Evolutionary conservation across 2,329 filamentous ascomycete genomes (phyloP).

Genomic region (Emydomyces testavorans): DNA sequence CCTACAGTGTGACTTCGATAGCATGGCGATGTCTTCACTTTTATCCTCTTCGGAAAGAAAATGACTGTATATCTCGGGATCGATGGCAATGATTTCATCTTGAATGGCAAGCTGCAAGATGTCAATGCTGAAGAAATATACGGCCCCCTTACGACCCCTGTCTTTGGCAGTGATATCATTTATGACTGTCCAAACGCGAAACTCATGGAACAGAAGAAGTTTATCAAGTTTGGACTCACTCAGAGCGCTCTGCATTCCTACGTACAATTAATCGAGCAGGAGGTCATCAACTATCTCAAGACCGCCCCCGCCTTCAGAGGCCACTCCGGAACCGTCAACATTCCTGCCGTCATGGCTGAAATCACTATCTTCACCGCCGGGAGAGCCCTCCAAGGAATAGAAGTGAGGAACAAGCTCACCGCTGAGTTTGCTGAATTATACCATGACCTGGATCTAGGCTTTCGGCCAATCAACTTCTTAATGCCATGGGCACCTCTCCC

Average conservation of each 20-base stretch:
- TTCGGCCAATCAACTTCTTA: constrained; percentile 71
- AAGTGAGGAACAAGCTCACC: constrained; percentile 4
- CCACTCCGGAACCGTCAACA: constrained; percentile 49
- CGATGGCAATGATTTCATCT: constrained; percentile 79
- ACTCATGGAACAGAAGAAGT: constrained; percentile 92
- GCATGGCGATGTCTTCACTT: constrained; percentile 87
- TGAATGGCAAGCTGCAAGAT: constrained; percentile 84
- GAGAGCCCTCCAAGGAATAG: constrained; percentile 28
- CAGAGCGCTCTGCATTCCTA: constrained; percentile 53
- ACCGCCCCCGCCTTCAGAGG: constrained; percentile 48
- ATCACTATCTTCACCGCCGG: constrained; percentile 59
- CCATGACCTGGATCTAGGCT: constrained; percentile 70
- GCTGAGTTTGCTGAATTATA: constrained; percentile 57
- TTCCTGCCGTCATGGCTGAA: constrained; percentile 58
- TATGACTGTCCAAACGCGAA: constrained; percentile 88
- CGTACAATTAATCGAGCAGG: constrained; percentile 63
- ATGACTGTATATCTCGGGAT: constrained; percentile 76
- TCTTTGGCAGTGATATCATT: constrained; percentile 74
- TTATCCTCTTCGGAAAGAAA: constrained; percentile 75
- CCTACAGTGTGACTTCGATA: too few species aligned
- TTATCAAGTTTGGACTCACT: constrained; percentile 55
- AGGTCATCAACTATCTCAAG: constrained; percentile 53
- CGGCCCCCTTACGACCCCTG: constrained; percentile 56
- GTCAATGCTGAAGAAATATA: constrained; percentile 88
- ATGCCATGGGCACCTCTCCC: constrained; percentile 68